Conservation (phyloP, 768 basidiomycete species). For the Podaxis sp. region DNA sequence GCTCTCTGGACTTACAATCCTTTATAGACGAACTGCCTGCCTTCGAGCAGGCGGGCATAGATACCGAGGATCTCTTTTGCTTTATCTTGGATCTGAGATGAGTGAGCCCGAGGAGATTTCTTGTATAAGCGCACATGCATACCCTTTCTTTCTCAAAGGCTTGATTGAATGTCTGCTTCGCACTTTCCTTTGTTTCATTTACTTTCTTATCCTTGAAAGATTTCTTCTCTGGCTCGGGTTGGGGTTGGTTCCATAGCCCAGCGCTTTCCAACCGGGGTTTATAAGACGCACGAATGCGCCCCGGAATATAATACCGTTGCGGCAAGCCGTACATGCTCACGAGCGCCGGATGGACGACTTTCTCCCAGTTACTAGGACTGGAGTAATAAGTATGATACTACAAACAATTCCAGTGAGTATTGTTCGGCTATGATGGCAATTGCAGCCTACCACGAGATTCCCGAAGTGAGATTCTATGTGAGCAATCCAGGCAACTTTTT, state of each 20-base stretch:
- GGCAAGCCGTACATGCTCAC: constrained; percentile 61
- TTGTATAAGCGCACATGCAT: constrained; percentile 5
- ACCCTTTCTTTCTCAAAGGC: constrained; percentile 72
- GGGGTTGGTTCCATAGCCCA: constrained; percentile 54
- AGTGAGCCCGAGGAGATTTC: background rate
- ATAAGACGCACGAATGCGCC: constrained; percentile 57
- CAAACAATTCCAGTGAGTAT: constrained; percentile 12
- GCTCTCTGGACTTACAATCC: constrained; percentile 38
- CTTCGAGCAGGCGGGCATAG: constrained; percentile 54
- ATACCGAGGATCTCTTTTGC: constrained; percentile 57
- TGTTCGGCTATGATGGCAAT: background rate
- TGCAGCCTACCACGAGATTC: constrained; percentile 62
- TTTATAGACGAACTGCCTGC: constrained; percentile 50
- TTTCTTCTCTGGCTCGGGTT: constrained; percentile 42
- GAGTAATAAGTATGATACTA: constrained; percentile 70
- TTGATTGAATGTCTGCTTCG: constrained; percentile 42
- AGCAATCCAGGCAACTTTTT: constrained; percentile 60
- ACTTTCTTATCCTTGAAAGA: constrained; percentile 34
- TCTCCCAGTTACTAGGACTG: constrained; percentile 59
- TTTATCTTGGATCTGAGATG: constrained; percentile 54
- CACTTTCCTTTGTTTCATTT: constrained; percentile 29
- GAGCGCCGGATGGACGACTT: constrained; percentile 53
- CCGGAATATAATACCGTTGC: constrained; percentile 73
- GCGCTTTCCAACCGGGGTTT: constrained; percentile 58
- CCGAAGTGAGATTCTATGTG: constrained; percentile 69